phyloP scores from a whole-genome alignment of 345 rosid species.

The Brassica incana region DNA sequence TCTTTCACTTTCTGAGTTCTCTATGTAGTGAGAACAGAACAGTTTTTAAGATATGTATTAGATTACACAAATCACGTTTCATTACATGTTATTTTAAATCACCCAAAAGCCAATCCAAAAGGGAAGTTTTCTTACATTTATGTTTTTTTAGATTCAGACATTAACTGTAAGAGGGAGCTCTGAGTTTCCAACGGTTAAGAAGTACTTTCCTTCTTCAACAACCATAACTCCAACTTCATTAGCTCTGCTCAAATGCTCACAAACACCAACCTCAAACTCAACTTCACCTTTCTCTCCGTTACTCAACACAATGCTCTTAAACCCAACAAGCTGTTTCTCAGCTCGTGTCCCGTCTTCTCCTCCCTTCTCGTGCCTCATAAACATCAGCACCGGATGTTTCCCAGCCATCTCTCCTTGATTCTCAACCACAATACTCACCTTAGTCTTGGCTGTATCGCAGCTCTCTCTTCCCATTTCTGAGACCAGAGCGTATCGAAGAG shows the following conservation, averaged over 20 bases:
- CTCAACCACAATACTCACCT: constrained; percentile 49
- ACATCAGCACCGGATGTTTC: constrained; percentile 72
- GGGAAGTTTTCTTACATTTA: constrained; percentile 20
- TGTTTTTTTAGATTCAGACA: constrained; percentile 38
- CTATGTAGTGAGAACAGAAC: background rate
- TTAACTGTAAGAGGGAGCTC: constrained; percentile 52
- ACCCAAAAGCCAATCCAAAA: constrained; percentile 2
- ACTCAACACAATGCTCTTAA: constrained; percentile 60
- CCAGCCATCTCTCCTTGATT: constrained; percentile 67
- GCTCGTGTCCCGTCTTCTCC: constrained; percentile 57
- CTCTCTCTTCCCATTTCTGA: constrained; percentile 51
- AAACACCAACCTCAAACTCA: constrained; percentile 55
- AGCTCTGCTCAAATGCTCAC: constrained; percentile 68
- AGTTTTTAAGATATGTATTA: constrained; percentile 23
- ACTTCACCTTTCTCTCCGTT: constrained; percentile 57
- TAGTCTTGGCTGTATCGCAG: constrained; percentile 49
- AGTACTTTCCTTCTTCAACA: constrained; percentile 65
- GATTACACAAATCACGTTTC: constrained; percentile 1
- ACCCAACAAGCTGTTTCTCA: constrained; percentile 66
- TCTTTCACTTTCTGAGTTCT: background rate
- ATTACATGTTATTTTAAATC: constrained; percentile 18
- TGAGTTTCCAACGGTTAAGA: constrained; percentile 69
- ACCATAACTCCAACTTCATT: constrained; percentile 67
- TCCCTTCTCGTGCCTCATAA: constrained; percentile 45
- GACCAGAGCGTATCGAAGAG: constrained; percentile 35